Evolutionary conservation across 75 land plant species (phyloP), one percentile per base, ranked within the genome.

Genomic region (Azolla pinnata): DNA sequence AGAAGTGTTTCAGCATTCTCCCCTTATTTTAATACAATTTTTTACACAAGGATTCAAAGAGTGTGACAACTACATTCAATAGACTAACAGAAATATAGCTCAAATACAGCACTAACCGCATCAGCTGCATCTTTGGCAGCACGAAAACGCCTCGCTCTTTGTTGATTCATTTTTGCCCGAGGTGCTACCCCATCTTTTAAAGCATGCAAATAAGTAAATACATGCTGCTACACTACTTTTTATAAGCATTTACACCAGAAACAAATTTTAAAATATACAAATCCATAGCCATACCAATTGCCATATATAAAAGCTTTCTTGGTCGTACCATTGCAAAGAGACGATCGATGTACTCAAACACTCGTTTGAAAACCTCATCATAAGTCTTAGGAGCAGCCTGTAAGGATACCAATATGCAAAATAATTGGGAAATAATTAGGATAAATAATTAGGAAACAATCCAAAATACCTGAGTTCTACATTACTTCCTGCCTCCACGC

Each of bases 291-390:
- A 54, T 47, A 86, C 86, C 86, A 31, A 86, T 86, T 46, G 90
- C 90, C 86, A 86, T 79, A 47, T 68, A 86, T 17, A 86, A 67
- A 51, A 86, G 64, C 65, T 86, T 86, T 68, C 90, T 66, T 4
- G 90, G 90, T 0, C 90, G 76, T 23, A 86, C 90, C 74, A 86
- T 86, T 26, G 74, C 80, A 61, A 86, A 86, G n/a, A 86, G 73
- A 32, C 83, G 73, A 52, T 86, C 90, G 52, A 86, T 83, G 60
- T 86, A 86, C 27, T 86, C 86, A 64, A 86, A 86, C 72, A 86
- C 77, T 67, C 85, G 74, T 53, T 77, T 66, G 61, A 86, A 86
- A 9, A 86, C 86, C 64, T 86, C 90, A 38, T 70, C 78, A 70
- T 64, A 86, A 55, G 86, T 77, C 14, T 77, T 70, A 16, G 90